phyloP scores from a whole-genome alignment of 441 rosid genomes.

The Erodium chrysanthum region DNA sequence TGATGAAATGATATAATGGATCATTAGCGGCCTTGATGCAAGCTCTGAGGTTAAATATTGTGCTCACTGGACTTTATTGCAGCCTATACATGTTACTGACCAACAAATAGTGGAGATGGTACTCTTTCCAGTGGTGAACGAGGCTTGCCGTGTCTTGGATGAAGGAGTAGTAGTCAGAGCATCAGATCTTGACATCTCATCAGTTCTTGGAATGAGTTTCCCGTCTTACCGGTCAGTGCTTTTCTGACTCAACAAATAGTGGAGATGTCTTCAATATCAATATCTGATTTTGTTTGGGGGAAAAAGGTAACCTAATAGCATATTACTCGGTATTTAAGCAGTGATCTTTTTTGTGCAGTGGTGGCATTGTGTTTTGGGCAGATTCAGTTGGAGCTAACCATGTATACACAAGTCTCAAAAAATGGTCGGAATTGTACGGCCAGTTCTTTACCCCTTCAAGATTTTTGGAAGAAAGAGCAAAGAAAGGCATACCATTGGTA shows the following conservation, averaged over 20 bases:
- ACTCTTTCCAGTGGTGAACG: slow-evolving; percentile 27
- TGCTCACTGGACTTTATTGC: background rate
- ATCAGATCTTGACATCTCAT: slow-evolving; percentile 25
- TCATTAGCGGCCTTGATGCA: background rate
- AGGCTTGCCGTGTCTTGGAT: slow-evolving; percentile 25
- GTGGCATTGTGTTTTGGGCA: slow-evolving; percentile 5
- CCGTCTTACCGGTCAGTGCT: slow-evolving; percentile 23
- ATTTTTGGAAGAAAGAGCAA: slow-evolving; percentile 28
- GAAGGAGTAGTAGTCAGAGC: slow-evolving; percentile 26
- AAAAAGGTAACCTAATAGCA: background rate
- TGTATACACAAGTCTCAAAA: background rate
- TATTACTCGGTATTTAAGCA: background rate
- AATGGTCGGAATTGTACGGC: background rate
- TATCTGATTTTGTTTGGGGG: no score
- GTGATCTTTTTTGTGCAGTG: background rate
- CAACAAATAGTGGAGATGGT: slow-evolving; percentile 26
- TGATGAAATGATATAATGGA: background rate
- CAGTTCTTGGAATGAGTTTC: slow-evolving; percentile 30
- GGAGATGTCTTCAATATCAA: no score
- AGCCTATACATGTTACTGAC: slow-evolving; percentile 16
- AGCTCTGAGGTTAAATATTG: background rate
- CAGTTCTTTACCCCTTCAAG: slow-evolving; percentile 25
- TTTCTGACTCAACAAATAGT: background rate
- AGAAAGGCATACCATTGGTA: background rate
- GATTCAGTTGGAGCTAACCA: background rate